These are phyloP conservation scores for Quercus phellos DNA, from an alignment of 331 rosid genomes.

Conservation along the genomic window DNA sequence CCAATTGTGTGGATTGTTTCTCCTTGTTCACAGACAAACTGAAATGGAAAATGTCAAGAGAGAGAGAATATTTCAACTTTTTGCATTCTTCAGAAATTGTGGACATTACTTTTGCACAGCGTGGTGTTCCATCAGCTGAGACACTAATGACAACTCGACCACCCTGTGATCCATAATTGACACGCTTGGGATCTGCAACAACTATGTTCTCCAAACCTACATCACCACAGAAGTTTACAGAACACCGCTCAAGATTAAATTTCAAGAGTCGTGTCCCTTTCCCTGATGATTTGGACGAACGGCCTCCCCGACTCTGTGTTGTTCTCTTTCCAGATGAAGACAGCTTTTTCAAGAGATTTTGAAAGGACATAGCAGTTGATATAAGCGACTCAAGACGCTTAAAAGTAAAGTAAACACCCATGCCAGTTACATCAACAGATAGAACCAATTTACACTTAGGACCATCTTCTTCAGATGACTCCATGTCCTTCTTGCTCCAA, in stretches of 20 bases:
- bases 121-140: constrained; percentile 80
- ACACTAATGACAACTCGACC: constrained; percentile 64
- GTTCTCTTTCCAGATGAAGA: constrained; percentile 58
- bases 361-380: constrained; percentile 74
- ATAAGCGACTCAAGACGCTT: constrained; percentile 80
- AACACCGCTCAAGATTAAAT: constrained; percentile 79
- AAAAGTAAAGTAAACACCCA: constrained; percentile 66
- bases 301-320: constrained; percentile 55
- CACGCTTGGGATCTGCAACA: constrained; percentile 89
- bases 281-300: constrained; percentile 61
- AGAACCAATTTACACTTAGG: constrained; percentile 59
- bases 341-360: constrained; percentile 59
- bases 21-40: constrained; percentile 80
- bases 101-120: constrained; percentile 73
- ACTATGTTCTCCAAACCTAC: constrained; percentile 59
- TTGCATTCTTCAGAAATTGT: constrained; percentile 54
- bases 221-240: constrained; percentile 73
- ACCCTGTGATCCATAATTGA: constrained; percentile 95
- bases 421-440: constrained; percentile 82
- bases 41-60: constrained; percentile 83
- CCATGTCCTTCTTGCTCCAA: constrained; percentile 89
- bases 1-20: constrained; percentile 78
- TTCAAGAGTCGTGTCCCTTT: constrained; percentile 75
- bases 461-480: constrained; percentile 67
- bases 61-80: constrained; percentile 64